Base-by-base conservation (phyloP, 306 rosid genomes). In the Pyrus communis region DNA sequence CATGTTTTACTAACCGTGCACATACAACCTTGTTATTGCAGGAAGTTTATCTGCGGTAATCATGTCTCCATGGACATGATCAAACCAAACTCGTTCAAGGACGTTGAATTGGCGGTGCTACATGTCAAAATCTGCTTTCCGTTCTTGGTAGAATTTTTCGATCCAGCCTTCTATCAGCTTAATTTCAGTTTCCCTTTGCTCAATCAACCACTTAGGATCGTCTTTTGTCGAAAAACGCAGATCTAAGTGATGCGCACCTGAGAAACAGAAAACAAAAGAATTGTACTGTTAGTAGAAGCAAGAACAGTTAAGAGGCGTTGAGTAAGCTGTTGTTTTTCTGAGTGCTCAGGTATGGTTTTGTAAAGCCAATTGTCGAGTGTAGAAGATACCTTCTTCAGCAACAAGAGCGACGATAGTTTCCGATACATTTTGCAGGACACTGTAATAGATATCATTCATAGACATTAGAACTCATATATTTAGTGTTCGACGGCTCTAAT, bases 161-260 rank as follows among this genome's bases (percentile, higher is more conserved):
- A 93, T 84, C 98, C 95, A 91, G 27, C 93, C 88, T 84, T 87
- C 25, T 69, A 93, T 86, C 70, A 93, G 74, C 82, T 82, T 85
- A 76, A 87, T 77, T 83, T 91, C 96, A 67, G 86, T 83, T 61
- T 51, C 85, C 78, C 98, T 88, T 84, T 81, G 96, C 77, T 93
- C 87, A 19, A 79, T 71, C 80, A 93, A 84, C 98, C 98, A 93
- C 80, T 73, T 75, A 66, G 97, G 98, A 86, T 91, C 98, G 30
- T 83, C 80, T n/a, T 74, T 42, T 0, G 87, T 87, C 3, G 98
- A 81, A 75, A 90, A 85, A 11, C 96, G 98, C 77, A 91, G 86
- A 83, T 93, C 98, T 75, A 89, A 55, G 84, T 89, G 97, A 84
- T 89, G 96, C 0, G 96, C 96, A 69, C 98, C 97, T 91, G 82